Percentiles rank a stretch among this genome's conserved stretches.
These are phyloP conservation scores for Actinomortierella wolfii DNA, from an alignment of 371 early-diverging fungal genomes.

Conservation along the genomic window DNA sequence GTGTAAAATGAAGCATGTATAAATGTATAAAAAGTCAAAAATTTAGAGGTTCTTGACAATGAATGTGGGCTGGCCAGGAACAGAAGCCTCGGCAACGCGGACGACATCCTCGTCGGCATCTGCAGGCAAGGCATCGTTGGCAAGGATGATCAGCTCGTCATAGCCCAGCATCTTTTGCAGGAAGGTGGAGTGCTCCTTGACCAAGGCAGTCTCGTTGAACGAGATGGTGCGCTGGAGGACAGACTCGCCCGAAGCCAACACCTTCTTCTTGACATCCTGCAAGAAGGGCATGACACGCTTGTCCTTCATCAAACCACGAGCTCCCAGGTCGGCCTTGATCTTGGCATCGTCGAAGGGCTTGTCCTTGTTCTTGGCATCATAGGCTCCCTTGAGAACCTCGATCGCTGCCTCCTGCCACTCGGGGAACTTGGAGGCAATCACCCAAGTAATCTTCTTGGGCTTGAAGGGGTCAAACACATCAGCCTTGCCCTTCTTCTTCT, in stretches of 20 bases:
- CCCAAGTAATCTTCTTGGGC: slow-evolving; percentile 77
- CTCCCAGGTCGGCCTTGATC: slow-evolving; percentile 71
- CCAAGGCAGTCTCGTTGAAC: slow-evolving; percentile 80
- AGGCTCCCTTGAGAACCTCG: slow-evolving; percentile 69
- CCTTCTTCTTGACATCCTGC: slow-evolving; percentile 77
- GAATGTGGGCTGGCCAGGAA: slow-evolving; percentile 70
- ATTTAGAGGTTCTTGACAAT: slow-evolving; percentile 42
- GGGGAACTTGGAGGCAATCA: slow-evolving; percentile 85
- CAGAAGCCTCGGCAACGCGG: slow-evolving; percentile 61
- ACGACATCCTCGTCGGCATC: slow-evolving; percentile 53
- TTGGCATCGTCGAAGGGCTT: slow-evolving; percentile 72
- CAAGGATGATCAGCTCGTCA: slow-evolving; percentile 47
- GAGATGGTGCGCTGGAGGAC: slow-evolving; percentile 83
- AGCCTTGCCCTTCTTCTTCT: slow-evolving; percentile 75
- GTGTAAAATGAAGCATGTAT: background rate
- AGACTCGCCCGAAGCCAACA: slow-evolving; percentile 64
- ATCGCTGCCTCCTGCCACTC: slow-evolving; percentile 91
- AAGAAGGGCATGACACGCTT: slow-evolving; percentile 96
- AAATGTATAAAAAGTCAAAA: too few relatives aligned
- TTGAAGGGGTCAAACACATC: slow-evolving; percentile 65
- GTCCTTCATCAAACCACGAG: slow-evolving; percentile 83
- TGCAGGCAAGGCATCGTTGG: slow-evolving; percentile 43
- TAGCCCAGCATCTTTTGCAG: slow-evolving; percentile 56
- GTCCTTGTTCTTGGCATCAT: slow-evolving; percentile 55
- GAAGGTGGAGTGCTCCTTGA: slow-evolving; percentile 58